Percentiles rank a stretch among this genome's conserved stretches.
phyloP scores from a whole-genome alignment of 2,329 filamentous ascomycete species.

The Lachnum nothofagi region DNA sequence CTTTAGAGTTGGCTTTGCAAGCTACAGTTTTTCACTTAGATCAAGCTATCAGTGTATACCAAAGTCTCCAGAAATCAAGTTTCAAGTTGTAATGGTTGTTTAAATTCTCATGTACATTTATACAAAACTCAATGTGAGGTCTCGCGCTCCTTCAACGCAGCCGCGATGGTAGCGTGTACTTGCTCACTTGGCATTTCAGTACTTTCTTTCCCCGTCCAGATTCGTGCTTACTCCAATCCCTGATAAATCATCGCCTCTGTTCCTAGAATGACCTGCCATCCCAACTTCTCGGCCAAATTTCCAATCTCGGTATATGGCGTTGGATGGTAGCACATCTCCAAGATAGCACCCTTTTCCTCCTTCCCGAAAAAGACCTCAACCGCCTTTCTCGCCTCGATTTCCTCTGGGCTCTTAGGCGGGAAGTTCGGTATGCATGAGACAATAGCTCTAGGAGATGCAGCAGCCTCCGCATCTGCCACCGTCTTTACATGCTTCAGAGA shows the following conservation, averaged over 20 bases:
- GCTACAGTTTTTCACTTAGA: too few relatives aligned
- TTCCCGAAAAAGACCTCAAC: slow-evolving; percentile 19
- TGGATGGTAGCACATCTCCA: slow-evolving; percentile 28
- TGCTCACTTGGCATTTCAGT: slow-evolving; percentile 18
- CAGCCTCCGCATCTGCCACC: slow-evolving; percentile 12
- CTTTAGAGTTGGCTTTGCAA: too few relatives aligned
- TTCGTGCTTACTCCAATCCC: slow-evolving; percentile 21
- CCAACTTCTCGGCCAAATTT: slow-evolving; percentile 11
- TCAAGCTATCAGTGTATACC: too few relatives aligned
- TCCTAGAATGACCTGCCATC: slow-evolving; percentile 24
- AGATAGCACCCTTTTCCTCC: slow-evolving; percentile 21
- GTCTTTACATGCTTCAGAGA: slow-evolving; percentile 18
- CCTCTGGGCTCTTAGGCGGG: slow-evolving; percentile 18
- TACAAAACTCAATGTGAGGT: neutral
- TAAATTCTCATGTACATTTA: too few relatives aligned
- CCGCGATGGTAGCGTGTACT: slow-evolving; percentile 19
- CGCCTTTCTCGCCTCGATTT: slow-evolving; percentile 19
- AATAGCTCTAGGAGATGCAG: slow-evolving; percentile 14
- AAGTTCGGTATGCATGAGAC: slow-evolving; percentile 23
- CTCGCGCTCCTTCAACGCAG: slow-evolving; percentile 14
- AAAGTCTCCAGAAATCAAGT: too few relatives aligned
- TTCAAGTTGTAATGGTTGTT: too few relatives aligned
- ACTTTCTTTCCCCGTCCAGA: slow-evolving; percentile 19
- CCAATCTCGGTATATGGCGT: slow-evolving; percentile 20
- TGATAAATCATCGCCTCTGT: slow-evolving; percentile 28